phyloP scores from a whole-genome alignment of 805 yeast species.

The Ogataea corticis region DNA sequence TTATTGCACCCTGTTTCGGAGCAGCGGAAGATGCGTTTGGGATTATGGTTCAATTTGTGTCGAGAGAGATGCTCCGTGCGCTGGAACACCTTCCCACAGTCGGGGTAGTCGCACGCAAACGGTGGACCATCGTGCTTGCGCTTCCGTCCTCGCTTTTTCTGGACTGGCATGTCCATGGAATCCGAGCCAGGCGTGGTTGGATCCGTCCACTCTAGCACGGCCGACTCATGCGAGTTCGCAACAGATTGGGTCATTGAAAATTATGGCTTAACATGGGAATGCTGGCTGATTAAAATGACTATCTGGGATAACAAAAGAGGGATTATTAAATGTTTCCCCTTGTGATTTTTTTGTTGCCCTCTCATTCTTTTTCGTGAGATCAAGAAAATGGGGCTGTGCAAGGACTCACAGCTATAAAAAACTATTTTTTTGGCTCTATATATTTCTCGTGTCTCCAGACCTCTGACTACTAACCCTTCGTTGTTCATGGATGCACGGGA shows the following conservation, averaged over 20 bases:
- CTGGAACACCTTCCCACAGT: conserved; percentile 57
- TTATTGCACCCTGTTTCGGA: conserved; percentile 48
- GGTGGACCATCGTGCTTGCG: conserved; percentile 29
- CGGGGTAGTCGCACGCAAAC: conserved; percentile 42
- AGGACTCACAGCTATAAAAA: too few species aligned
- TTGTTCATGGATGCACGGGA: conserved; percentile 18
- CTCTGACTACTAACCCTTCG: too few species aligned
- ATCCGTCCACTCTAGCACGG: too few species aligned
- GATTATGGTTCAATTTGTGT: conserved; percentile 62
- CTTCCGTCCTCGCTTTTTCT: conserved; percentile 14
- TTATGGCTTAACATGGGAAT: too few species aligned
- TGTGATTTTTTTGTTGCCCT: too few species aligned
- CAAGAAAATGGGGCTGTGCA: too few species aligned
- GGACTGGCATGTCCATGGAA: not conserved
- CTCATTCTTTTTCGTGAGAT: too few species aligned
- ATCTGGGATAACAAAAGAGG: not conserved
- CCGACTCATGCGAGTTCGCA: too few species aligned
- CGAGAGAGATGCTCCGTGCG: conserved; percentile 65
- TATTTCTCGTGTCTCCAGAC: too few species aligned
- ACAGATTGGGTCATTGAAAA: too few species aligned
- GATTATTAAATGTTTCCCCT: not conserved
- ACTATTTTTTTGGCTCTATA: too few species aligned
- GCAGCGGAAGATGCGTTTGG: conserved; percentile 56
- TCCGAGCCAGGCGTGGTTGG: not conserved
- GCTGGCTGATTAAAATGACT: too few species aligned